These are phyloP conservation scores for Umbelopsis vinacea DNA, from an alignment of 192 early-diverging fungal genomes.

Conservation along the genomic window DNA sequence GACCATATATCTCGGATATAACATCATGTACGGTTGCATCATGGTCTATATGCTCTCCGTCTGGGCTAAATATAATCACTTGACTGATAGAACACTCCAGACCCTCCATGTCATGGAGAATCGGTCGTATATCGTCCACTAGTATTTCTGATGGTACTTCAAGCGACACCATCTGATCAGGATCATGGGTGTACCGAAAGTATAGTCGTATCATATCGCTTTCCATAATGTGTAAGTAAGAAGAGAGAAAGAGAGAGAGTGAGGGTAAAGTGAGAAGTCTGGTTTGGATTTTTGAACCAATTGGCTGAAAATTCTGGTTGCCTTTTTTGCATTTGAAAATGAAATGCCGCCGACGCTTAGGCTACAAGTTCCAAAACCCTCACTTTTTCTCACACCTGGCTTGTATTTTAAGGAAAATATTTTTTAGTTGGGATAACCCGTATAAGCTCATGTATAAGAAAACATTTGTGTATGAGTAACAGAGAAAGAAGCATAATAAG, in stretches of 20 bases:
- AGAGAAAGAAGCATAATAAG: neutral
- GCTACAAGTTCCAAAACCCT: too few relatives aligned
- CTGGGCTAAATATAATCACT: constrained; percentile 5
- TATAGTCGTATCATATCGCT: constrained; percentile 1
- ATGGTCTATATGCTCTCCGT: constrained; percentile 15
- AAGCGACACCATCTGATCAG: neutral
- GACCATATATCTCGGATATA: constrained; percentile 7
- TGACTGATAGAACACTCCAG: constrained; percentile 17
- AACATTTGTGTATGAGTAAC: constrained; percentile 9
- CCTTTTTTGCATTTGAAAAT: neutral
- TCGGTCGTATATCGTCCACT: constrained; percentile 9
- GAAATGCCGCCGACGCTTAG: neutral
- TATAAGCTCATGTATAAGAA: constrained; percentile 19
- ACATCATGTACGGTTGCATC: constrained; percentile 14
- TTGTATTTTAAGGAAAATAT: too few relatives aligned
- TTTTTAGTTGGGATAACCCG: too few relatives aligned
- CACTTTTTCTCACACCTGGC: too few relatives aligned
- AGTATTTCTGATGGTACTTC: constrained; percentile 10
- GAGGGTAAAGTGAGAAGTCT: neutral
- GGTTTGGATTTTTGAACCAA: neutral
- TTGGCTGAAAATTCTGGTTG: neutral
- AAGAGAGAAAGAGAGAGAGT: neutral
- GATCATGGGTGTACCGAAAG: constrained; percentile 5
- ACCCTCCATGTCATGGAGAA: constrained; percentile 5
- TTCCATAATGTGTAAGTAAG: neutral